Evolutionary conservation across 2,329 filamentous ascomycete genomes (phyloP).

Genomic region (Epicoccum nigrum): DNA sequence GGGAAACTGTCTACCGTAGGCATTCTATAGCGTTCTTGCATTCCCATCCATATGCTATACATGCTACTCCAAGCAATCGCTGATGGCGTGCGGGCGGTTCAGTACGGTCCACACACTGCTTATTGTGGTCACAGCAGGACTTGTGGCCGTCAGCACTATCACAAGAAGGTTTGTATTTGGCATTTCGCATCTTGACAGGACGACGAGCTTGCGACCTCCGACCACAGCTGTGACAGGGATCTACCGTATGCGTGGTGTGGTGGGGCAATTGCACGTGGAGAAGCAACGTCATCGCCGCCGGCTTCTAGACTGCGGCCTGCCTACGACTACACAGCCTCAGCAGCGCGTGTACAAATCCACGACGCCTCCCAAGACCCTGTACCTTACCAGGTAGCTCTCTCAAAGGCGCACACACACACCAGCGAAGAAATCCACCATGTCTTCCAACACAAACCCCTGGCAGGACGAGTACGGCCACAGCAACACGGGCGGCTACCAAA

Average conservation of each 20-base stretch:
- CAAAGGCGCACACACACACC: neutral
- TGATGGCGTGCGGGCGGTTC: no score
- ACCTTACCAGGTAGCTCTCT: neutral
- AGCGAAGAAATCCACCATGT: conserved; percentile 14
- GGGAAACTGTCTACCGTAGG: no score
- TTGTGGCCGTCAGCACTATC: no score
- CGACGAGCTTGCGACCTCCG: no score
- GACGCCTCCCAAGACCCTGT: neutral
- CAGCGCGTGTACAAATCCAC: conserved; percentile 15
- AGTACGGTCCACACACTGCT: no score
- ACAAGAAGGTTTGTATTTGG: no score
- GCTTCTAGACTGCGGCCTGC: conserved; percentile 10
- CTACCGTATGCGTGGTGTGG: conserved; percentile 2
- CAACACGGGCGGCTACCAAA: conserved; percentile 22
- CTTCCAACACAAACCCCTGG: conserved; percentile 31
- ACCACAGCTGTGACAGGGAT: neutral
- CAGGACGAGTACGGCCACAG: conserved; percentile 25
- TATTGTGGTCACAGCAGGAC: no score
- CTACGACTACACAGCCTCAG: conserved; percentile 20
- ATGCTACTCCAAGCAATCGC: no score
- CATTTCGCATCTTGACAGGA: no score
- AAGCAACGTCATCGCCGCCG: conserved; percentile 27
- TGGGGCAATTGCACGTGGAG: conserved; percentile 23
- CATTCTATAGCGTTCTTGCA: no score
- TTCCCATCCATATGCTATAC: no score